A percentile compares a stretch with the other conserved stretches of the same genome.
phyloP scores from a whole-genome alignment of 768 basidiomycete genomes.

The Antrodiella citrinella region DNA sequence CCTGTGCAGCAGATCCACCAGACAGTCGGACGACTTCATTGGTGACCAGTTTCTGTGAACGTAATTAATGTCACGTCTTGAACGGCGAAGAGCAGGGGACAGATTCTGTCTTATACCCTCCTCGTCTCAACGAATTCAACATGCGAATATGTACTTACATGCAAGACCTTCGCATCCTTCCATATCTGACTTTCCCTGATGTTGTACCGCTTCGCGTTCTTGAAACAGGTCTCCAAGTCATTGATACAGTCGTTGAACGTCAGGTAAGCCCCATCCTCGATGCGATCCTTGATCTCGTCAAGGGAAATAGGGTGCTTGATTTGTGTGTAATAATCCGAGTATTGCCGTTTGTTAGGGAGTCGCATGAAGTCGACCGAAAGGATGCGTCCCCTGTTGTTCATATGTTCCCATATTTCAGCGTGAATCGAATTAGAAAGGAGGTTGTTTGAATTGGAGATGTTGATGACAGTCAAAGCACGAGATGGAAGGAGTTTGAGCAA shows the following conservation, averaged over 20 bases:
- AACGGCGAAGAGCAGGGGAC: neutral
- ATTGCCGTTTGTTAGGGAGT: constrained; percentile 61
- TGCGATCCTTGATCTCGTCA: constrained; percentile 79
- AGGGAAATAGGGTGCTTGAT: constrained; percentile 81
- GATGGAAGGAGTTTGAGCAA: constrained; percentile 28
- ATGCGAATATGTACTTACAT: constrained; percentile 44
- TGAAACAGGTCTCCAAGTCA: constrained; percentile 73
- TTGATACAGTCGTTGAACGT: constrained; percentile 59
- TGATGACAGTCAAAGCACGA: constrained; percentile 7
- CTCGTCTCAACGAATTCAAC: neutral
- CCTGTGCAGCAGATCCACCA: constrained; percentile 30
- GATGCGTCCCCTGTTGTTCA: constrained; percentile 45
- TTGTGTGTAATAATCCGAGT: constrained; percentile 80
- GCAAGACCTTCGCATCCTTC: constrained; percentile 72
- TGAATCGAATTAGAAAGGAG: neutral
- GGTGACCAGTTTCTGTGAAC: constrained; percentile 35
- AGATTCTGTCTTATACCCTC: neutral
- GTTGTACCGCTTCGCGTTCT: constrained; percentile 79
- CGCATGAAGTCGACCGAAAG: constrained; percentile 61
- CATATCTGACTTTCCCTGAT: constrained; percentile 71
- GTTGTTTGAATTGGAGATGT: neutral
- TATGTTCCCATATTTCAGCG: too few species aligned
- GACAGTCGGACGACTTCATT: constrained; percentile 40
- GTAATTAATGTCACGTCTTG: neutral
- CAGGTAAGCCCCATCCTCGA: constrained; percentile 51